Conservation (phyloP, 2,329 filamentous ascomycete genomes). For the Aspergillus alliaceus region DNA sequence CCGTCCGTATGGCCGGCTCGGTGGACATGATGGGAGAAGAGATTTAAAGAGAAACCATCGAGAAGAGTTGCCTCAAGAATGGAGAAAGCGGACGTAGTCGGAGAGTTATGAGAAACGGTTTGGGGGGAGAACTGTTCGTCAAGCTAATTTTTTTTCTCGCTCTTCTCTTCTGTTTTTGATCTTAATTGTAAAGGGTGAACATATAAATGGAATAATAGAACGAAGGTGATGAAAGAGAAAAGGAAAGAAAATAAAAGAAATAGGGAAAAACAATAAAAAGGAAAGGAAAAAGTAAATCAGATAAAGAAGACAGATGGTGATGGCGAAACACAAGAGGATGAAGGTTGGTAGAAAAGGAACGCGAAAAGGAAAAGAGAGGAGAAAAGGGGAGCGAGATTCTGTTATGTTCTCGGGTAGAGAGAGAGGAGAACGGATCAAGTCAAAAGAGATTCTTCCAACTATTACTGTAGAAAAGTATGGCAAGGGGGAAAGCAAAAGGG, state of each 20-base stretch:
- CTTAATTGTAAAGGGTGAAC: neutral
- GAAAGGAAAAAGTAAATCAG: slow-evolving; percentile 7
- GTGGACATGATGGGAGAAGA: slow-evolving; percentile 30
- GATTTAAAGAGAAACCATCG: slow-evolving; percentile 14
- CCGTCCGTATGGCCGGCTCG: slow-evolving; percentile 28
- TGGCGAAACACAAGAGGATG: slow-evolving; percentile 10
- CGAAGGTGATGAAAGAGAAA: slow-evolving; percentile 5
- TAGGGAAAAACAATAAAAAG: slow-evolving; percentile 6
- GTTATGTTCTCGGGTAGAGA: neutral
- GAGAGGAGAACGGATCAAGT: slow-evolving; percentile 2
- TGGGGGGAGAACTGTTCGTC: neutral
- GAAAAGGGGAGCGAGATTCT: slow-evolving; percentile 15
- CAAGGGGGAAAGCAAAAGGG: neutral
- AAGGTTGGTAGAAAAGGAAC: slow-evolving; percentile 19
- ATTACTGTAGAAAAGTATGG: no score
- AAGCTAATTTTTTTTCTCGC: neutral
- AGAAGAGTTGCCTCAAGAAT: slow-evolving; percentile 1
- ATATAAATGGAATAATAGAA: slow-evolving; percentile 1
- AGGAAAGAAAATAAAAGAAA: slow-evolving; percentile 8
- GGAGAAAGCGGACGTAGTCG: neutral
- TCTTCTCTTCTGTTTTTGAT: neutral
- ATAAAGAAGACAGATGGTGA: slow-evolving; percentile 10
- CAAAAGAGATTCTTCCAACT: neutral
- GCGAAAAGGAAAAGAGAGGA: slow-evolving; percentile 12
- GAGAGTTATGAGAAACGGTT: slow-evolving; percentile 4